Base-by-base conservation (phyloP, 768 basidiomycete species). In the Heimioporus sp. region DNA sequence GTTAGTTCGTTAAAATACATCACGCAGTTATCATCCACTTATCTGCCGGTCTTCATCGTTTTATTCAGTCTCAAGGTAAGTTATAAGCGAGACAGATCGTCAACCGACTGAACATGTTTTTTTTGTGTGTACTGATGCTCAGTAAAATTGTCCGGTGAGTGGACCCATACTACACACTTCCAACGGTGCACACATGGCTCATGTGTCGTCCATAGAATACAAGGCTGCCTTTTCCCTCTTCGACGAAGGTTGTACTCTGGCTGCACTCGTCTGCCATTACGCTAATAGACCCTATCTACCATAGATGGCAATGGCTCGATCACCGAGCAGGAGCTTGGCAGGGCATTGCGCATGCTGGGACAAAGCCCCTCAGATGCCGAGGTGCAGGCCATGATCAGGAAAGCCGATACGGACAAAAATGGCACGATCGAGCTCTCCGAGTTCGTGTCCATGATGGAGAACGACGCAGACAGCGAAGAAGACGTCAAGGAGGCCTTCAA, bases 211-310 rank as follows among this genome's bases (percentile, higher is more conserved):
- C 41, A 28, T 68, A 91, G 93, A 96, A 73, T 98, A 95, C 84
- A 98, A 96, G 81, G 96, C 98, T 78, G 95, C 95, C 45, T 98
- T 98, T 77, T 92, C 94, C 53, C 81, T 98, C 19, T 98, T 98
- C 72, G 93, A 97, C 78, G 95, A 93, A 72, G 90, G 93, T 92
- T 24, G 45, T 39, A 13, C 35, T 8, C 16, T 21, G n/a, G n/a
- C 1, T n/a, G 8, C 11, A 9, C 11, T 9, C 10, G 1, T 21
- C 5, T 8, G 31, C 12, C 15, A 12, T 7, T 8, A 12, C 15
- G 24, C 46, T 56, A 43, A 51, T 30, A 12, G 32, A 11, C 6
- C 8, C 7, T 12, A 11, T 28, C 9, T 12, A 10, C 35, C 38
- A 5, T 65, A 93, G 92, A 94, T 62, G 90, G 89, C 59, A 92